Evolutionary conservation across 2,329 filamentous ascomycete genomes (phyloP), one percentile per base, ranked within the genome.

Genomic region (Samsoniella hepiali): DNA sequence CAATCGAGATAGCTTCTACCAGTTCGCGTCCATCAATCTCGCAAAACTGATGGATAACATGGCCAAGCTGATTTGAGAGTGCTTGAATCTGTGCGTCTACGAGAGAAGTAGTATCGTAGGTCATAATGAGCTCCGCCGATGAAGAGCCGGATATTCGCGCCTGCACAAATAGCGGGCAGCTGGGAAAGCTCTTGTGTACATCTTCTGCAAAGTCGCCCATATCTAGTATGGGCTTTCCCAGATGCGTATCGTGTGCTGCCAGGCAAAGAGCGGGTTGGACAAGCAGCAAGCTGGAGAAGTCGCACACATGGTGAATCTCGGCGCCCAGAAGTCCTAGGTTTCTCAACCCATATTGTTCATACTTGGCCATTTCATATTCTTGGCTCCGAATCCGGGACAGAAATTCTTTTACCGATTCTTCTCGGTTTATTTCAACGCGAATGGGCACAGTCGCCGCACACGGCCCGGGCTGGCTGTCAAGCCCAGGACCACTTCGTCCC

Each of bases 401-500:
- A 36, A 55, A 63, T 3, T 45, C 51, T 2, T 17, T 36, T 11
- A 56, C 51, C 17, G 40, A 44, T 5, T 49, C 51, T 9, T 53
- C n/a, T 38, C 34, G 22, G 17, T 64, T n/a, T 22, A 64, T 31
- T 10, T 38, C 34, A 34, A 64, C 40, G 42, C 62, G 42, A 47
- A 47, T 27, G 29, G 56, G 58, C 11, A 62, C 27, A n/a, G 58
- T 55, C 17, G 51, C 63, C 44, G 40, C 64, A 22, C 27, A 83
- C 32, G 77, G 74, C 0, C 82, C 83, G 17, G 81, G 75, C 2
- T 80, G 77, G 3, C 79, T 72, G 3, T 79, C 75, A 22, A 84
- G 78, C 3, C 77, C 72, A 3, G 80, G 77, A 8, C 79, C 74
- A 65, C 84, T 81, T 27, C 83, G 75, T 5, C 82, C 82, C 0